Evolutionary conservation across 805 yeast genomes (phyloP), one percentile per base, ranked within the genome.

Genomic region (Metschnikowia henanensis): DNA sequence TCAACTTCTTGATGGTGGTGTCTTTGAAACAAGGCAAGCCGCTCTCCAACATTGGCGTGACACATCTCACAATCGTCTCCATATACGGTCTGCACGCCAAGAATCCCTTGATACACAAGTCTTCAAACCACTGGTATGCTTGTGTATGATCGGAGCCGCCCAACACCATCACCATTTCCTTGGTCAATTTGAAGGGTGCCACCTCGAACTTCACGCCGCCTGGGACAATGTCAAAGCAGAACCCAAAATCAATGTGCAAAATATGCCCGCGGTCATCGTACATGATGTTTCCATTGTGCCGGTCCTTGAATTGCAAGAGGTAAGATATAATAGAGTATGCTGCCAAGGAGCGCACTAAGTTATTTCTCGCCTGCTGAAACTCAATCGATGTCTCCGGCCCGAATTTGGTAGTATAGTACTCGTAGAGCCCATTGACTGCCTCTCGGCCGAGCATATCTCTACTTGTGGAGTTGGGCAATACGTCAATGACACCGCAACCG

Each of bases 381-480:
- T 84, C 95, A 46, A 86, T 80, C 2, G 96, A 83, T 44, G 83
- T 82, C 56, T 92, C 97, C n/a, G 94, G 91, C 5, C 99, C 99
- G 67, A 89, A 90, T 62, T 91, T 94, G 49, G 94, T 82, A 34
- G 82, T 80, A 66, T 84, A 94, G 67, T 92, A 94, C 59, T 92
- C 97, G 60, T 88, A 90, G 43, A 94, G 73, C 2, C 98, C 99
- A 65, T 94, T 94, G 21, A 94, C 99, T 1, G 99, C 99, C 61
- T 94, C 99, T 59, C 99, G 80, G 32, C 99, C 99, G 40, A 94
- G 76, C 98, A 94, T 92, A 67, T 94, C 99, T 68, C 99, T 81
- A 33, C 97, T 89, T 21, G 89, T 84, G 5, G 97, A 85, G 61
- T 92, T 87, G 26, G 99, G 99, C 52, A 94, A 75, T 25, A 95